Percentiles rank a stretch among this genome's conserved stretches.
Conservation (phyloP, 768 basidiomycete genomes). For the Mycena floridula region DNA sequence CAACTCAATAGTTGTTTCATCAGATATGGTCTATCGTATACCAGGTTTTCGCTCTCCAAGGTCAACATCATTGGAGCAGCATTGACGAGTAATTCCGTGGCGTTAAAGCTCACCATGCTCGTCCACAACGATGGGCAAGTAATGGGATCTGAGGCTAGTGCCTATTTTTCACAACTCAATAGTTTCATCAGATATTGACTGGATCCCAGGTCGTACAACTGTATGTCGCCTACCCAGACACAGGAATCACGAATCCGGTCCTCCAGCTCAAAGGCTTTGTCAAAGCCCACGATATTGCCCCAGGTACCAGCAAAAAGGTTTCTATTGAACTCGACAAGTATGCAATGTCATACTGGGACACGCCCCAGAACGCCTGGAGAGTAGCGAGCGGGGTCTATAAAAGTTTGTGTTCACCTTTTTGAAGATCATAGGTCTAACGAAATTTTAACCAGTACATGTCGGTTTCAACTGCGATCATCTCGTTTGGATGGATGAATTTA, state of each 20-base stretch:
- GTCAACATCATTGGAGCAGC: slow-evolving; percentile 29
- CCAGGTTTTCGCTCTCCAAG: slow-evolving; percentile 52
- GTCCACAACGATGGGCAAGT: slow-evolving; percentile 51
- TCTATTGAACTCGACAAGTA: slow-evolving; percentile 54
- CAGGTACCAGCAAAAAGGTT: slow-evolving; percentile 36
- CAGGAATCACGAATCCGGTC: slow-evolving; percentile 46
- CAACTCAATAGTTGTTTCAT: slow-evolving; percentile 3
- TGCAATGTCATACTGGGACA: slow-evolving; percentile 64
- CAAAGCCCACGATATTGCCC: slow-evolving; percentile 47
- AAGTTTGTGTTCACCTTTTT: too few species aligned
- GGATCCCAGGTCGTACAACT: slow-evolving; percentile 66
- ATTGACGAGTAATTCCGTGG: slow-evolving; percentile 20
- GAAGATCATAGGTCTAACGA: too few species aligned
- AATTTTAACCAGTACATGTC: too few species aligned
- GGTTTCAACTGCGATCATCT: slow-evolving; percentile 37
- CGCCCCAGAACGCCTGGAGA: slow-evolving; percentile 36
- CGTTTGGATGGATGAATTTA: slow-evolving; percentile 19
- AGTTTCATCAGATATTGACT: too few species aligned
- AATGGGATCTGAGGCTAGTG: too few species aligned
- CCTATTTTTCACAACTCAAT: too few species aligned
- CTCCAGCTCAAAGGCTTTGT: slow-evolving; percentile 61
- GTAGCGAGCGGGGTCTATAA: slow-evolving; percentile 46
- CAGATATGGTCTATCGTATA: slow-evolving; percentile 73
- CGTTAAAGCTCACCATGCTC: slow-evolving; percentile 34
- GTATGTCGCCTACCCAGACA: slow-evolving; percentile 49